Percentiles rank a stretch among this genome's conserved stretches.
Evolutionary conservation across 352 stramenopile species (phyloP).

Genomic region (Globisporangium mamillatum): DNA sequence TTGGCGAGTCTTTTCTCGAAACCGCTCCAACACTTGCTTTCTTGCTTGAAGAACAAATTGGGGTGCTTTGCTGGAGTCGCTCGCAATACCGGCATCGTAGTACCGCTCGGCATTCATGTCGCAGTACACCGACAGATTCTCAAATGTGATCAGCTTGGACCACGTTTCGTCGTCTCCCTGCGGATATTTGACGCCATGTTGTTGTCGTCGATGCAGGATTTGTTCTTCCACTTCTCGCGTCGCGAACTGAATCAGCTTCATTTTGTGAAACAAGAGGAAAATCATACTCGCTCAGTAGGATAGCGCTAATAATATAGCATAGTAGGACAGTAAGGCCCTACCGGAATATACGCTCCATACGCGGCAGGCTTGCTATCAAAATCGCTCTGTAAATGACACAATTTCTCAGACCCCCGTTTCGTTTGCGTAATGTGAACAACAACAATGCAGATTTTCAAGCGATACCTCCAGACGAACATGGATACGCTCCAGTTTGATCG

Average conservation of each 20-base stretch:
- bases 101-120: slow-evolving; percentile 43
- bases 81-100: slow-evolving; percentile 1
- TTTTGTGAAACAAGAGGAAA: background rate
- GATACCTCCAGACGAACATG: slow-evolving; percentile 69
- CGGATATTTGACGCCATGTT: slow-evolving; percentile 49
- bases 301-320: background rate
- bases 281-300: background rate
- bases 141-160: slow-evolving; percentile 61
- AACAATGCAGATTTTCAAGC: background rate
- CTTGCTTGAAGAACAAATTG: background rate
- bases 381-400: slow-evolving; percentile 28
- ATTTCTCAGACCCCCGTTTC: background rate
- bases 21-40: slow-evolving; percentile 22
- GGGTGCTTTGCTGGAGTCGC: background rate
- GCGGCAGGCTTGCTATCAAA: slow-evolving; percentile 38
- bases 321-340: slow-evolving; percentile 13
- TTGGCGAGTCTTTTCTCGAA: slow-evolving; percentile 35
- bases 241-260: slow-evolving; percentile 51
- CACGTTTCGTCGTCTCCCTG: slow-evolving; percentile 20
- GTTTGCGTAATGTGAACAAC: background rate
- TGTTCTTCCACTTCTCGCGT: slow-evolving; percentile 52
- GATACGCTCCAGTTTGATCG: slow-evolving; percentile 56
- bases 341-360: slow-evolving; percentile 58
- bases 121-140: slow-evolving; percentile 62
- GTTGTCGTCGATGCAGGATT: slow-evolving; percentile 57